These are phyloP conservation scores for Xylariaceae sp. DNA, from an alignment of 2,329 filamentous ascomycete genomes.

Conservation along the genomic window DNA sequence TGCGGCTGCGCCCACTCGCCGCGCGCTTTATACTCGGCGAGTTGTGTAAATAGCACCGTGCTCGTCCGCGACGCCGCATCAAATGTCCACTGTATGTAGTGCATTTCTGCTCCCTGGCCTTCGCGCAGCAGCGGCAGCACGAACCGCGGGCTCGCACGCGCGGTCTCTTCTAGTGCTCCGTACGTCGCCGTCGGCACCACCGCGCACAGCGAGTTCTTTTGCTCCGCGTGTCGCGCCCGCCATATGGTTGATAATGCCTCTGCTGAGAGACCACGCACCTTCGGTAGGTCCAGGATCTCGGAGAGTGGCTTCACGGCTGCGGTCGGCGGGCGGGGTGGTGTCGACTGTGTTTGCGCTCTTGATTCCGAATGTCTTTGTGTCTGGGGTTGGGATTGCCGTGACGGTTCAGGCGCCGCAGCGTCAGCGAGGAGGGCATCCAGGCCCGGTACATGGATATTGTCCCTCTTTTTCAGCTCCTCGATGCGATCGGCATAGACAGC, in stretches of 20 bases:
- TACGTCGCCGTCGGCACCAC: constrained; percentile 71
- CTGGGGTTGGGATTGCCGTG: constrained; percentile 1
- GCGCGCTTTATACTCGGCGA: constrained; percentile 86
- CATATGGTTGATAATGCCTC: constrained; percentile 85
- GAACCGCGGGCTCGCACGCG: constrained; percentile 76
- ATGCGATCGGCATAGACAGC: constrained; percentile 84
- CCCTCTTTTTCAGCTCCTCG: constrained; percentile 59
- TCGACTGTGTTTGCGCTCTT: background rate
- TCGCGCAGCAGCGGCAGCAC: constrained; percentile 76
- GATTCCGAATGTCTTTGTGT: constrained; percentile 11
- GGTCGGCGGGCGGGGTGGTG: constrained; percentile 8
- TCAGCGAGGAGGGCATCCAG: constrained; percentile 31
- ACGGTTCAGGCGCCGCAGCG: constrained; percentile 4
- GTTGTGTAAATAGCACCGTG: constrained; percentile 85
- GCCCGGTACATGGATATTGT: constrained; percentile 47
- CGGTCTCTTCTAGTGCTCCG: constrained; percentile 62
- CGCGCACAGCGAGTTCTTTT: constrained; percentile 74
- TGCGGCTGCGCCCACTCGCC: constrained; percentile 89
- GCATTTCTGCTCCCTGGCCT: constrained; percentile 73
- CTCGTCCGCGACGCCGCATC: constrained; percentile 58
- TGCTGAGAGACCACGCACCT: constrained; percentile 63
- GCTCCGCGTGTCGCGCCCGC: constrained; percentile 76
- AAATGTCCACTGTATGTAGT: constrained; percentile 95
- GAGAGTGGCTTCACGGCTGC: constrained; percentile 42
- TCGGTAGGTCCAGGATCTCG: constrained; percentile 68